phyloP scores from a whole-genome alignment of 345 rosid species.

The Camelina neglecta region DNA sequence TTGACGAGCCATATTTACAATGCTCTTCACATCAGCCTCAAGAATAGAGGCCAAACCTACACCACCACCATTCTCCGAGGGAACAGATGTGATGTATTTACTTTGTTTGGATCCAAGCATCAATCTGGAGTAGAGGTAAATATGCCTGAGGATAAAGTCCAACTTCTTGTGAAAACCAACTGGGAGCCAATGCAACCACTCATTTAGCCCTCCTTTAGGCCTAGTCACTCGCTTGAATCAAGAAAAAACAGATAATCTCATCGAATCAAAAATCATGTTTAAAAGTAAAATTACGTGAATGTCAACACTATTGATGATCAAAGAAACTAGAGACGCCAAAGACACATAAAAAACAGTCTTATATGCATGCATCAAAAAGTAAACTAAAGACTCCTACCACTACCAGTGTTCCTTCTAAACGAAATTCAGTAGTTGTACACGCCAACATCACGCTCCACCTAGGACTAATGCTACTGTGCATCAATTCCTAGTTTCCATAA shows the following conservation, averaged over 20 bases:
- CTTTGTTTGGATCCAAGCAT: conserved; percentile 46
- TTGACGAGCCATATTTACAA: conserved; percentile 76
- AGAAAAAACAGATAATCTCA: background rate
- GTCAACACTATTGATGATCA: background rate
- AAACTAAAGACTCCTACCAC: background rate
- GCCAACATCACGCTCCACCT: background rate
- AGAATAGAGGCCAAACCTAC: conserved; percentile 73
- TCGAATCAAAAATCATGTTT: background rate
- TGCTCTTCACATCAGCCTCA: conserved; percentile 81
- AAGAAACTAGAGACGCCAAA: background rate
- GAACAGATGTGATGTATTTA: conserved; percentile 43
- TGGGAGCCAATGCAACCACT: conserved; percentile 95
- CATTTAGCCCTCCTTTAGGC: conserved; percentile 92
- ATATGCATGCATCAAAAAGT: background rate
- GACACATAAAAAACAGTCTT: background rate
- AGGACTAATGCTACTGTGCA: background rate
- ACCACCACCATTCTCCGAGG: conserved; percentile 62
- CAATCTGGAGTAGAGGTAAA: conserved; percentile 59
- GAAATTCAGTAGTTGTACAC: background rate
- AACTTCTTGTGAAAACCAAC: conserved; percentile 79
- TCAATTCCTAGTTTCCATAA: background rate
- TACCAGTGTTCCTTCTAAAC: background rate
- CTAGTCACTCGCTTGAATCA: conserved; percentile 76
- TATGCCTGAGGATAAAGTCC: conserved; percentile 55
- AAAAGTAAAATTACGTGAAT: background rate